Evolutionary conservation across 306 rosid species (phyloP).

Genomic region (Prunus mira): DNA sequence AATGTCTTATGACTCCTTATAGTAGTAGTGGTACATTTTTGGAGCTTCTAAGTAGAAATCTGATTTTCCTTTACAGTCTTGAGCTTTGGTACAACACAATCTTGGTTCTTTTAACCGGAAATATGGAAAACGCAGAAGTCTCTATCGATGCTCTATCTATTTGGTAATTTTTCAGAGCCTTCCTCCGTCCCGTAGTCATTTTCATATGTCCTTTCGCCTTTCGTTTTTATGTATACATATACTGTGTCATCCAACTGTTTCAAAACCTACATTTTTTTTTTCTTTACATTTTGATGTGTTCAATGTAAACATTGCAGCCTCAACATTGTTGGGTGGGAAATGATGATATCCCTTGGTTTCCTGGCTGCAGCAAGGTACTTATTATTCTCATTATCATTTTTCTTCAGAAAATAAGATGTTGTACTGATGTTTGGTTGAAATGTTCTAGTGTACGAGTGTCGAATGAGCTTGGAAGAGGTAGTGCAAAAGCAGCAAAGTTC

Average conservation of each 20-base stretch:
- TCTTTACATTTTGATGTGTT: background rate
- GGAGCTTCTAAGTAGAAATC: constrained; percentile 4
- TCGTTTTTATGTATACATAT: background rate
- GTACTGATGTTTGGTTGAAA: background rate
- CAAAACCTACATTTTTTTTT: too few relatives aligned
- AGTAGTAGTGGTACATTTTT: background rate
- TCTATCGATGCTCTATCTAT: constrained; percentile 52
- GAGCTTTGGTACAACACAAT: constrained; percentile 64
- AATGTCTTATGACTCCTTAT: background rate
- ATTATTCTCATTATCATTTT: background rate
- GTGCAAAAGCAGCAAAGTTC: constrained; percentile 46
- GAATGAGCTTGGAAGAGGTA: constrained; percentile 63
- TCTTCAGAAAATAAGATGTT: background rate
- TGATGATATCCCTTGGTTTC: constrained; percentile 66
- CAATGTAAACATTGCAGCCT: constrained; percentile 35
- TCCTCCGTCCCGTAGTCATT: background rate
- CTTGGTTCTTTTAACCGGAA: constrained; percentile 53
- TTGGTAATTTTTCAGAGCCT: constrained; percentile 32
- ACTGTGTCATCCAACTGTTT: background rate
- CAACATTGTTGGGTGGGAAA: constrained; percentile 54
- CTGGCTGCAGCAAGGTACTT: constrained; percentile 51
- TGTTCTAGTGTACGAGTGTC: constrained; percentile 49
- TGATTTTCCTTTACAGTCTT: constrained; percentile 35
- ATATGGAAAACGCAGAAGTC: constrained; percentile 52
- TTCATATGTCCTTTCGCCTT: background rate